Percentiles rank a stretch among this genome's conserved stretches.
phyloP scores from a whole-genome alignment of 768 basidiomycete species.

The Hypholoma sublateritium region DNA sequence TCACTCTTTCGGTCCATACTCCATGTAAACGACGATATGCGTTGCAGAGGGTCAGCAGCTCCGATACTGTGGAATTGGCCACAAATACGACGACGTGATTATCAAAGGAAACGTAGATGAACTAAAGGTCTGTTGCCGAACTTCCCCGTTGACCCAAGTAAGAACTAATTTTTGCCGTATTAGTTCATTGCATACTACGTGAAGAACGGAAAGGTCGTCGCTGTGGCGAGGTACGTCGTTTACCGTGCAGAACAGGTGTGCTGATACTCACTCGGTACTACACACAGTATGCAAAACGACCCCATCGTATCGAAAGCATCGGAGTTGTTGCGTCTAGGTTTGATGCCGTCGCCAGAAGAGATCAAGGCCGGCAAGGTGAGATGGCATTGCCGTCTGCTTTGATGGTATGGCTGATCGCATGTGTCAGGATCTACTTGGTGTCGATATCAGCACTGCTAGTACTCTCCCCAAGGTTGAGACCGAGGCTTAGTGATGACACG shows the following conservation, averaged over 20 bases:
- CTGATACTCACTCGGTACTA: background rate
- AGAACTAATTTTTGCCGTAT: background rate
- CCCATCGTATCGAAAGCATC: conserved; percentile 78
- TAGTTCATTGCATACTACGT: conserved; percentile 84
- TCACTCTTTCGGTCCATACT: background rate
- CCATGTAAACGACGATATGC: background rate
- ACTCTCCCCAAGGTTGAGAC: conserved; percentile 24
- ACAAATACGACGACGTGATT: conserved; percentile 72
- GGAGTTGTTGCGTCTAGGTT: conserved; percentile 72
- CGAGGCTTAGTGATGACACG: background rate
- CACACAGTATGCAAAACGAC: conserved; percentile 72
- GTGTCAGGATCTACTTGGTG: conserved; percentile 36
- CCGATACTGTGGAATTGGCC: conserved; percentile 78
- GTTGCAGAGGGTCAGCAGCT: conserved; percentile 77
- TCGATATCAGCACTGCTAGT: conserved; percentile 38
- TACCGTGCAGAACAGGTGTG: background rate
- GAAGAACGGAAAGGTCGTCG: conserved; percentile 60
- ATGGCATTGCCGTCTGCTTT: background rate
- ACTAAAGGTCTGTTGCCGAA: conserved; percentile 58
- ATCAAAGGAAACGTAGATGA: conserved; percentile 74
- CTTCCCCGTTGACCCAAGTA: background rate
- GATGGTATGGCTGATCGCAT: conserved; percentile 5
- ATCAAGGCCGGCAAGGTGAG: conserved; percentile 72
- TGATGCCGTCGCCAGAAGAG: conserved; percentile 80
- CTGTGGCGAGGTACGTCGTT: conserved; percentile 58